These are phyloP conservation scores for Phialemonium atrogriseum DNA, from an alignment of 2,329 filamentous ascomycete species.

Conservation along the genomic window DNA sequence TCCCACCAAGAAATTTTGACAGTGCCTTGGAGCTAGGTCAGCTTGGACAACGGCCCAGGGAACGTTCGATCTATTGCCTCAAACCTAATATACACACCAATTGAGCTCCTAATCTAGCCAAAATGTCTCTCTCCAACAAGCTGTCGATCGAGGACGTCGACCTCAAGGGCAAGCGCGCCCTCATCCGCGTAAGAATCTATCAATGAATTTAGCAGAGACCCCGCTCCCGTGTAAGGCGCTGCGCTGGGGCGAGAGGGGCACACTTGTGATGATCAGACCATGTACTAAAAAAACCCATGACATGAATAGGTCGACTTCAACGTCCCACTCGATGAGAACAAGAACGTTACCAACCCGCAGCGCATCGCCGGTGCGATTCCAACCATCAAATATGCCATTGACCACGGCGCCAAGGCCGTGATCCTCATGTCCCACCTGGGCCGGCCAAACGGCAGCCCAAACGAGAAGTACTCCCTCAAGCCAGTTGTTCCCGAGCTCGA, in stretches of 20 bases:
- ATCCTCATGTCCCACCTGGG: conserved; percentile 98
- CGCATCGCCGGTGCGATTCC: conserved; percentile 93
- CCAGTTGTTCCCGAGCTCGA: conserved; percentile 86
- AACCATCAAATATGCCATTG: conserved; percentile 89
- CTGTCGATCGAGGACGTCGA: conserved; percentile 94
- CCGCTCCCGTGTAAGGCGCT: no score
- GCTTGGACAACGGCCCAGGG: no score
- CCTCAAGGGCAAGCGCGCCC: conserved; percentile 95
- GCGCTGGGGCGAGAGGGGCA: no score
- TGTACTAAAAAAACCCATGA: conserved; percentile 13
- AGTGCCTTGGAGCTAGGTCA: not conserved
- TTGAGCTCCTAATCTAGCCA: no score
- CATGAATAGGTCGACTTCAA: conserved; percentile 99
- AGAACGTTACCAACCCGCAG: conserved; percentile 96
- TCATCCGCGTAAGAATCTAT: conserved; percentile 75
- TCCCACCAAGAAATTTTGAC: not conserved
- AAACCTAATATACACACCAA: no score
- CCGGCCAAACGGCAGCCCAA: conserved; percentile 82
- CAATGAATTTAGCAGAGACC: no score
- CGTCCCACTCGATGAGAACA: conserved; percentile 86
- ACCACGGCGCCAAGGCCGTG: conserved; percentile 85
- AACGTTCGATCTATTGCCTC: no score
- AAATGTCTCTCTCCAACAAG: conserved; percentile 98
- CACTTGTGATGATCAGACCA: not conserved
- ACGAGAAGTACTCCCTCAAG: conserved; percentile 90